A percentile compares a stretch with the other conserved stretches of the same genome.
phyloP scores from a whole-genome alignment of 306 rosid genomes.

The Rosa multiflora region DNA sequence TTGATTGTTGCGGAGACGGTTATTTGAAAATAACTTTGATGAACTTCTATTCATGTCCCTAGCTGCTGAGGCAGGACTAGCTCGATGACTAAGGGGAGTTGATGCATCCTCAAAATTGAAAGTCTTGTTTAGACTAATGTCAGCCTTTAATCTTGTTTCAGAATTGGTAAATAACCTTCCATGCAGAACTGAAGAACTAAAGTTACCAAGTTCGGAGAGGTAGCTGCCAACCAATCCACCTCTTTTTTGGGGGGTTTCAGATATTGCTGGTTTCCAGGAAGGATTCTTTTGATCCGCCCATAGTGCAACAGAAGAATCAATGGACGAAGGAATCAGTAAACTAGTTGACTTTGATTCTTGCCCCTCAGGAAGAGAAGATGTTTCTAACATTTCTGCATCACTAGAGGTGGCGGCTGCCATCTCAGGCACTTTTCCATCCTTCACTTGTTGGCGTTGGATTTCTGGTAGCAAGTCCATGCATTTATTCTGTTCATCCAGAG shows the following conservation, averaged over 20 bases:
- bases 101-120: conserved; percentile 43
- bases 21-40: conserved; percentile 18
- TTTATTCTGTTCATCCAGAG: conserved; percentile 61
- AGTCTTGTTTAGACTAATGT: conserved; percentile 39
- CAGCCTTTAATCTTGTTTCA: conserved; percentile 38
- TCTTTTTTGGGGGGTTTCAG: conserved; percentile 46
- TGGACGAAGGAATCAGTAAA: conserved; percentile 67
- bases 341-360: conserved; percentile 53
- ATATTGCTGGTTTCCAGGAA: conserved; percentile 43
- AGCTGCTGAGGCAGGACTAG: conserved; percentile 36
- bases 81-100: conserved; percentile 38
- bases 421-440: conserved; percentile 53
- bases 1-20: conserved; percentile 37
- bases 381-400: conserved; percentile 48
- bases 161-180: conserved; percentile 36
- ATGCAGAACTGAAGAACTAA: conserved; percentile 42
- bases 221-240: conserved; percentile 43
- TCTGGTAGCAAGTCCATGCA: conserved; percentile 91
- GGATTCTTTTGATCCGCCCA: conserved; percentile 37
- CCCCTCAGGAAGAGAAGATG: conserved; percentile 39
- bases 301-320: conserved; percentile 33
- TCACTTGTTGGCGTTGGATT: conserved; percentile 62
- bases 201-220: conserved; percentile 34
- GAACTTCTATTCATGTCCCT: conserved; percentile 45
- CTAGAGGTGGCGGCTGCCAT: conserved; percentile 32